Base-by-base conservation (phyloP, 139 green algal species). In the Tetradesmus obliquus region DNA sequence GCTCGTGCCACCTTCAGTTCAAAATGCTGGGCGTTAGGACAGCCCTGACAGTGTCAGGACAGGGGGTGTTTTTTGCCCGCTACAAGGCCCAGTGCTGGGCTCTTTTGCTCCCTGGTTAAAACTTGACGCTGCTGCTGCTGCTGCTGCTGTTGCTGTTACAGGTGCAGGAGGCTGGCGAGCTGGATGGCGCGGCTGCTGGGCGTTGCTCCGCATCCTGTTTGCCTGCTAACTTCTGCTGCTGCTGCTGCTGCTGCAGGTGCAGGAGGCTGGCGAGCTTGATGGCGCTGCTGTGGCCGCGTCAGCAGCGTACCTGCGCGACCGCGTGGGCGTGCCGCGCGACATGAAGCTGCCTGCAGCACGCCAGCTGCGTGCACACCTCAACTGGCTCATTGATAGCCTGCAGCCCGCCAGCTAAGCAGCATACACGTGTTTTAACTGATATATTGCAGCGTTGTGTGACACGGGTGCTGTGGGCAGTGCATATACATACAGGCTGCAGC, bases 321-420 rank as follows among this genome's bases (percentile, higher is more conserved):
- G 97, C 17, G 96, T 99, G 22, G 95, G 97, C 2, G 97, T 99
- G 58, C 97, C 97, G 0, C 92, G 97, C 0, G 98, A 99, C 92
- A 94, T 99, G 95, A 91, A 91, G 79, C 93, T 97, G 58, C 96
- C 97, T 3, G 96, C 97, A 2, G 97, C 98, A 0, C 88, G 97
- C n/a, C 97, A 99, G 94, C 91, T 99, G 74, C 92, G 97, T 0
- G 97, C 97, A 1, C 97, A 99, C 93, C 90, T 98, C 20, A 99
- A 98, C 91, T 98, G 94, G 94, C 86, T 96, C 51, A 95, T 97
- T 10, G 93, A 94, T 74, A 93, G 0, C 20, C 72, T 95, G 53
- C 51, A 87, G 55, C 7, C 87, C 1, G 8, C 7, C 57, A 66
- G 57, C 57, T 66, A 9, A 2, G 7, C 6, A 66, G 7, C 80